Percentiles rank a stretch among this genome's conserved stretches.
These are phyloP conservation scores for Exophiala sp. DNA, from an alignment of 2,329 filamentous ascomycete species.

Conservation along the genomic window DNA sequence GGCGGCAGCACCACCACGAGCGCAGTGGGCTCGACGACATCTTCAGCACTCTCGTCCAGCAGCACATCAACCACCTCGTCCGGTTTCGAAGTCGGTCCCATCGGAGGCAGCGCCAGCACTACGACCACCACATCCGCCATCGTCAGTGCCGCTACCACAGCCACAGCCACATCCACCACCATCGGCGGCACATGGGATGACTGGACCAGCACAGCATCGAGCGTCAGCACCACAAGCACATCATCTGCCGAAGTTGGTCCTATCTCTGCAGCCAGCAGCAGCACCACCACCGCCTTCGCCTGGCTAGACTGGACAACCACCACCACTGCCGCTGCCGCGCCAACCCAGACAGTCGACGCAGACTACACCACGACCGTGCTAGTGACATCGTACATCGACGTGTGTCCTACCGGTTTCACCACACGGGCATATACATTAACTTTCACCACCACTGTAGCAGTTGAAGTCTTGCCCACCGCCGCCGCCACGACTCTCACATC, in stretches of 20 bases:
- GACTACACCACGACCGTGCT: slow-evolving; percentile 10
- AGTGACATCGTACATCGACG: slow-evolving; percentile 37
- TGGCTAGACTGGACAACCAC: slow-evolving; percentile 10
- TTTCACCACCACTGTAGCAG: slow-evolving; percentile 13
- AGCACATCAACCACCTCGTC: slow-evolving; percentile 5
- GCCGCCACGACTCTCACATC: slow-evolving; percentile 27
- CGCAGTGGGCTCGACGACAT: no score
- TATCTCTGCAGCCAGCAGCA: not conserved
- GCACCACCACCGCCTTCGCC: slow-evolving; percentile 3
- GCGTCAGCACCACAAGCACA: slow-evolving; percentile 4
- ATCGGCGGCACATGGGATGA: slow-evolving; percentile 10
- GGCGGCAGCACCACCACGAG: slow-evolving; percentile 5
- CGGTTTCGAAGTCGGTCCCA: slow-evolving; percentile 2
- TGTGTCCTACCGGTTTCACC: slow-evolving; percentile 41
- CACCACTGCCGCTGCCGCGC: slow-evolving; percentile 3
- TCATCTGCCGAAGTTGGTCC: not conserved
- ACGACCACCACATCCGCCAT: slow-evolving; percentile 6
- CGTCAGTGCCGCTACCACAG: slow-evolving; percentile 4
- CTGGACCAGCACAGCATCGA: no score
- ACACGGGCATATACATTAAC: slow-evolving; percentile 25
- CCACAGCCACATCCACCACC: slow-evolving; percentile 2
- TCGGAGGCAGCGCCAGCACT: slow-evolving; percentile 2
- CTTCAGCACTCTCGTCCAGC: no score
- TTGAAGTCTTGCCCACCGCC: slow-evolving; percentile 1
- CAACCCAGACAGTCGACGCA: not conserved